Conservation (phyloP, 345 rosid species). For the Abelmoschus esculentus region DNA sequence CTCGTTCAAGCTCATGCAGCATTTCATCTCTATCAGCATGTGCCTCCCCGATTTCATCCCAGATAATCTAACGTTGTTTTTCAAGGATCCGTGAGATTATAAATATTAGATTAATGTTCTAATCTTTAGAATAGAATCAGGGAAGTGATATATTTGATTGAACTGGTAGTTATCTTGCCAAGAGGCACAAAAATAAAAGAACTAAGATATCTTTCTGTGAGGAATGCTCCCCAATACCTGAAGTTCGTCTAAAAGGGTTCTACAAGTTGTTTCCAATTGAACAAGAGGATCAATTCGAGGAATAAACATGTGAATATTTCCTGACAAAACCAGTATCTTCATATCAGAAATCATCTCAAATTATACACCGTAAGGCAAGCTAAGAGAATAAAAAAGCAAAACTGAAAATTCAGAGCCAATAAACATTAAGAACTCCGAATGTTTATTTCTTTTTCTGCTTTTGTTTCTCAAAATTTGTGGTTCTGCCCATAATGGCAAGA, state of each 20-base stretch:
- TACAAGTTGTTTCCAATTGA: constrained; percentile 80
- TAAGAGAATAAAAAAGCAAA: neutral
- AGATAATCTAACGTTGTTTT: constrained; percentile 49
- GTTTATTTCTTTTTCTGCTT: neutral
- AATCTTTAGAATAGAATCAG: neutral
- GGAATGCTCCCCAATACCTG: constrained; percentile 41
- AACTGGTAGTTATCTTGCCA: neutral
- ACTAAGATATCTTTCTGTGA: neutral
- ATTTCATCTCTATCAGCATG: constrained; percentile 77
- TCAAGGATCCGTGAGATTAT: neutral
- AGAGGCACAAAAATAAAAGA: neutral
- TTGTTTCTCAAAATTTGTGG: neutral
- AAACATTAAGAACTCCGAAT: neutral
- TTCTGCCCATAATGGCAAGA: neutral
- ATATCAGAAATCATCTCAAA: neutral
- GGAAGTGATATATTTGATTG: neutral
- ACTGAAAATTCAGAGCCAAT: neutral
- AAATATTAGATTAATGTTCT: neutral
- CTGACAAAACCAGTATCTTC: neutral
- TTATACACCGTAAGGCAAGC: neutral
- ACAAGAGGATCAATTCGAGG: constrained; percentile 37
- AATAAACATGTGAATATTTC: constrained; percentile 34
- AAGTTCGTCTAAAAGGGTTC: constrained; percentile 72
- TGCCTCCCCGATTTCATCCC: constrained; percentile 97
- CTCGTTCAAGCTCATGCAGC: constrained; percentile 88